Evolutionary conservation across 768 basidiomycete genomes (phyloP), one percentile per base, ranked within the genome.

Genomic region (Tulasnella calospora): DNA sequence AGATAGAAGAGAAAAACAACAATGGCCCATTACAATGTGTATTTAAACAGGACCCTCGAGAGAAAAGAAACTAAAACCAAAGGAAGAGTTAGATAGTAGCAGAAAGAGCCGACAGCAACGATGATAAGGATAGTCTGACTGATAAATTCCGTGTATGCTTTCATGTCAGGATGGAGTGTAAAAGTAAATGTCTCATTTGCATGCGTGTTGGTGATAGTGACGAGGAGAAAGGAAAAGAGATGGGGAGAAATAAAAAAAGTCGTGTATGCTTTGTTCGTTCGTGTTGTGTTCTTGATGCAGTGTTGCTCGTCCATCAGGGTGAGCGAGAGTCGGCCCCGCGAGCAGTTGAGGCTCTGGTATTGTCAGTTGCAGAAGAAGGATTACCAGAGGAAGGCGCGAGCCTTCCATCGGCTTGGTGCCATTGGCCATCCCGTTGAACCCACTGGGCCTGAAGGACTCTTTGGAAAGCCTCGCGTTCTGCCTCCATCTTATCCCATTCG

Each of bases 401-500:
- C 7, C 75, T 10, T 61, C 75, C 55, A 51, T 55, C 55, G 51
- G 47, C 51, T 46, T 57, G 13, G 57, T 57, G n/a, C 57, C 51
- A 33, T 36, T 40, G 47, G 57, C 46, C 36, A 35, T 38, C 61
- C 6, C 75, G 51, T 33, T 67, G 61, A 35, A 67, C 61, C 61
- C 61, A 67, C 33, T 67, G 61, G 61, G 75, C 33, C 23, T 33
- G 33, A 21, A 57, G 75, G 23, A 51, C 47, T 35, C 35, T 76
- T 3, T 72, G 71, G 71, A 72, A 72, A 13, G 74, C 46, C 23
- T 40, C 74, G 23, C 46, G 67, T 36, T 78, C 77, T 0, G 71
- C 77, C 69, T 78, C 69, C 47, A 80, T 41, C 10, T 75, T 78
- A 35, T 85, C 83, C 94, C 94, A 95, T 80, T 93, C 91, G 6